Percentiles rank a stretch among this genome's conserved stretches.
These are phyloP conservation scores for Lactifluus subvellereus DNA, from an alignment of 768 basidiomycete species.

Conservation along the genomic window DNA sequence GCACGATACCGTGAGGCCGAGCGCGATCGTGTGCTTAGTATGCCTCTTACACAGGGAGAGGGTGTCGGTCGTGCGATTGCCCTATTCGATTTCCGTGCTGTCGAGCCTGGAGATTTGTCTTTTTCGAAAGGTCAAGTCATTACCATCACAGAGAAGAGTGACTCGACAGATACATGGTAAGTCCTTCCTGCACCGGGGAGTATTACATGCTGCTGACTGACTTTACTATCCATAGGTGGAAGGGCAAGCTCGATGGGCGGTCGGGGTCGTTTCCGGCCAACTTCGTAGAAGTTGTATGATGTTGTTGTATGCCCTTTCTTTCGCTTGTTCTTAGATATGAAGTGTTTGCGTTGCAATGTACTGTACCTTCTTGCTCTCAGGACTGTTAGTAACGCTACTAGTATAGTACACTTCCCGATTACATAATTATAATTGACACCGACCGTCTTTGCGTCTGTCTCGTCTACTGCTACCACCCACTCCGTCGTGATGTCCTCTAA, in stretches of 20 bases:
- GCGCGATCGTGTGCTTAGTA: constrained; percentile 38
- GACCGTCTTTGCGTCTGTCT: neutral
- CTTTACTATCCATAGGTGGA: constrained; percentile 54
- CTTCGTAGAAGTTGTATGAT: constrained; percentile 63
- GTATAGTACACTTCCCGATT: neutral
- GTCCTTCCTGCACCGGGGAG: constrained; percentile 11
- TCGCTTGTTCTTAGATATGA: neutral
- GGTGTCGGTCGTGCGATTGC: constrained; percentile 71
- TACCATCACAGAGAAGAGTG: constrained; percentile 58
- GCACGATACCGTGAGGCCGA: constrained; percentile 12
- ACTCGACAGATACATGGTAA: constrained; percentile 70
- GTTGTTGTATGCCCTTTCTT: neutral
- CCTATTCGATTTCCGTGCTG: constrained; percentile 64
- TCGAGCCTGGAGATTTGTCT: constrained; percentile 70
- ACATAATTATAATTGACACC: neutral
- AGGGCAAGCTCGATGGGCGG: constrained; percentile 52
- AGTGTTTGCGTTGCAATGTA: too few species aligned
- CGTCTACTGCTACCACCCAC: neutral
- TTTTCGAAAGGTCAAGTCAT: constrained; percentile 76
- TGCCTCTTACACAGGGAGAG: constrained; percentile 47
- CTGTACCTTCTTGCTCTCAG: too few species aligned
- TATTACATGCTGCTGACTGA: neutral
- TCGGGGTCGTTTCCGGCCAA: constrained; percentile 79
- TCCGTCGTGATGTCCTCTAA: constrained; percentile 52
- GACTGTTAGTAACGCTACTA: too few species aligned